Evolutionary conservation across 2,329 filamentous ascomycete species (phyloP), one percentile per base, ranked within the genome.

Genomic region (Scedosporium boydii): DNA sequence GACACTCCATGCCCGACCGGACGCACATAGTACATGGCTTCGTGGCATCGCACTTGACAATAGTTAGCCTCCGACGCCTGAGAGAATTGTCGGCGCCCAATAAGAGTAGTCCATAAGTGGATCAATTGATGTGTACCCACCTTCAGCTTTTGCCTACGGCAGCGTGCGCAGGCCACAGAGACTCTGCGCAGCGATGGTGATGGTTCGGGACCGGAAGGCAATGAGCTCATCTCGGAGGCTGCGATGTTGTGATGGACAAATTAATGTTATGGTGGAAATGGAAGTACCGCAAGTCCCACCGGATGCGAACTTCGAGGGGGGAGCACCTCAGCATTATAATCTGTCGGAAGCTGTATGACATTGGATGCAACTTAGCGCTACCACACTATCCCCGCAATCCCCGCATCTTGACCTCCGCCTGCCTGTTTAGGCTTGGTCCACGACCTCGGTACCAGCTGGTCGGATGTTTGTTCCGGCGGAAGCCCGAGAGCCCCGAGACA

Each of bases 1-100:
- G 59, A 26, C 63, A 64, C 27, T 42, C 59, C 44, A 64, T 59
- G 16, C 63, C 59, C 4, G 63, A 64, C 38, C 63, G 63, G 21
- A 59, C 55, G 60, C 63, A 64, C 56, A 64, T 59, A 18, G 63
- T 64, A 42, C 63, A 64, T 14, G 63, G 63, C 59, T 61, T 61
- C 4, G 57, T 55, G 14, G 63, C 56, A 59, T 64, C 63, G 56
- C 63, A 64, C 63, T 64, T 29, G n/a, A 3, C n/a, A 18, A 27
- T 4, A 26, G 3, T 56, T 55, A 56, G 59, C 51, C n/a, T 55
- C 53, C 16, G 53, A 23, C n/a, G n/a, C 21, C 9, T 29, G 7
- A 18, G 58, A 18, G 58, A 48, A 59, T 16, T n/a, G 18, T 29
- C n/a, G 26, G 23, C 34, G 23, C 16, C 34, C 29, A 23, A 23